These are phyloP conservation scores for Melianthus villosus DNA, from an alignment of 441 rosid genomes.

Conservation along the genomic window DNA sequence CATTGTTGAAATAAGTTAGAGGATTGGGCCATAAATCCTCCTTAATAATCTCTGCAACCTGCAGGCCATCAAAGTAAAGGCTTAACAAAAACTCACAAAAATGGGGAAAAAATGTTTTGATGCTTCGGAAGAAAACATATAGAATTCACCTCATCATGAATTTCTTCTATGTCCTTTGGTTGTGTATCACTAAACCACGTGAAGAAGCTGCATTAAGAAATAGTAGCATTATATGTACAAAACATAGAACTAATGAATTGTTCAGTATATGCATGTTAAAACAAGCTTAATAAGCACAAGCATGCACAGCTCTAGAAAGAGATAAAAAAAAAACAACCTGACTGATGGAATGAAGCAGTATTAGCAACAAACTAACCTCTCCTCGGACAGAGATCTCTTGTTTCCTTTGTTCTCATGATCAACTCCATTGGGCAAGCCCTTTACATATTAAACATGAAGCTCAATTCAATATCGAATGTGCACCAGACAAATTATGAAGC, in stretches of 20 bases:
- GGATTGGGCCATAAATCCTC: constrained; percentile 97
- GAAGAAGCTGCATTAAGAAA: constrained; percentile 53
- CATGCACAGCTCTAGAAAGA: too few relatives aligned
- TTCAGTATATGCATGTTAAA: too few relatives aligned
- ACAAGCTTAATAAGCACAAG: too few relatives aligned
- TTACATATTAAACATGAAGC: constrained; percentile 14
- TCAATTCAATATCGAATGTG: constrained; percentile 6
- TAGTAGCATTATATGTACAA: too few relatives aligned
- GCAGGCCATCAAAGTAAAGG: constrained; percentile 10
- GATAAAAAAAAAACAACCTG: neutral
- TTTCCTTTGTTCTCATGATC: constrained; percentile 72
- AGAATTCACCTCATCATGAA: constrained; percentile 57
- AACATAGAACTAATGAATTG: too few relatives aligned
- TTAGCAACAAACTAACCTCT: constrained; percentile 31
- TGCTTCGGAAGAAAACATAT: neutral
- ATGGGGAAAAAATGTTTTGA: neutral
- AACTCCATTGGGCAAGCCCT: constrained; percentile 82
- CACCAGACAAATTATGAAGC: constrained; percentile 2
- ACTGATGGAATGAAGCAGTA: neutral
- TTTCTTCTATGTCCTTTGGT: constrained; percentile 46
- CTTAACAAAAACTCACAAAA: neutral
- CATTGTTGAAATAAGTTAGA: constrained; percentile 70
- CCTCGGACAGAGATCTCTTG: constrained; percentile 54
- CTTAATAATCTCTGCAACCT: constrained; percentile 86
- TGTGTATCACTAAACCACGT: constrained; percentile 60